Percentiles rank a stretch among this genome's conserved stretches.
phyloP scores from a whole-genome alignment of 495 filamentous ascomycete species.

The Penicillium simplicissimum region DNA sequence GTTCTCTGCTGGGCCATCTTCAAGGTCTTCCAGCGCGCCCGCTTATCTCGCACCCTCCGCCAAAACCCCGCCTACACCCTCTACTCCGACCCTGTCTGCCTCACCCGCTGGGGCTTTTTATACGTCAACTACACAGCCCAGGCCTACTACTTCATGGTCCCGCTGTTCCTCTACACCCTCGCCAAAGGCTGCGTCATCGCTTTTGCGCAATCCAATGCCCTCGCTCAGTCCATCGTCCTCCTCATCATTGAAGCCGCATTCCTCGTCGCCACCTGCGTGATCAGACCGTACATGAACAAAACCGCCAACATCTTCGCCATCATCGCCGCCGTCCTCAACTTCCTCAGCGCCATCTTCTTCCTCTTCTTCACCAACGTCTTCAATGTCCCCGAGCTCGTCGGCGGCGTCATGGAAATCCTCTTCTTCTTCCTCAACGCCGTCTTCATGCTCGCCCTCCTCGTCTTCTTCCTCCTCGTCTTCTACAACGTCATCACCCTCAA shows the following conservation, averaged over 20 bases:
- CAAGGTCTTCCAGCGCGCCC: slow-evolving; percentile 86
- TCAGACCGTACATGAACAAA: slow-evolving; percentile 97
- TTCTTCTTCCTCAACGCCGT: slow-evolving; percentile 90
- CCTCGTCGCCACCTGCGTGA: slow-evolving; percentile 72
- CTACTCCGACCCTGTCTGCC: slow-evolving; percentile 85
- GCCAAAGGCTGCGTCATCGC: slow-evolving; percentile 89
- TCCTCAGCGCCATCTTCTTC: slow-evolving; percentile 83
- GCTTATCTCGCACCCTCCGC: slow-evolving; percentile 82
- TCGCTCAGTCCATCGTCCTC: slow-evolving; percentile 77
- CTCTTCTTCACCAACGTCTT: slow-evolving; percentile 80
- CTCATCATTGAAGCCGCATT: slow-evolving; percentile 80
- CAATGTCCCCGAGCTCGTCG: slow-evolving; percentile 78
- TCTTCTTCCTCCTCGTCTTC: slow-evolving; percentile 85
- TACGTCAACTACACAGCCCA: slow-evolving; percentile 96
- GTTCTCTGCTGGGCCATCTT: slow-evolving; percentile 80
- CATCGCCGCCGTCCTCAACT: slow-evolving; percentile 81
- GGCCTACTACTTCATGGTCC: slow-evolving; percentile 92
- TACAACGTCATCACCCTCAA: slow-evolving; percentile 81
- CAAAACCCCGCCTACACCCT: slow-evolving; percentile 95
- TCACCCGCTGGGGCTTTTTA: slow-evolving; percentile 98
- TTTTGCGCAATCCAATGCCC: slow-evolving; percentile 68
- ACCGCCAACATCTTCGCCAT: slow-evolving; percentile 97
- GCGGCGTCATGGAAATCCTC: slow-evolving; percentile 87
- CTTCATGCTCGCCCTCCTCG: slow-evolving; percentile 81
- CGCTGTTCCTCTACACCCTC: slow-evolving; percentile 73